Evolutionary conservation across 2,329 filamentous ascomycete species (phyloP).

Genomic region (Colletotrichum simmondsii): DNA sequence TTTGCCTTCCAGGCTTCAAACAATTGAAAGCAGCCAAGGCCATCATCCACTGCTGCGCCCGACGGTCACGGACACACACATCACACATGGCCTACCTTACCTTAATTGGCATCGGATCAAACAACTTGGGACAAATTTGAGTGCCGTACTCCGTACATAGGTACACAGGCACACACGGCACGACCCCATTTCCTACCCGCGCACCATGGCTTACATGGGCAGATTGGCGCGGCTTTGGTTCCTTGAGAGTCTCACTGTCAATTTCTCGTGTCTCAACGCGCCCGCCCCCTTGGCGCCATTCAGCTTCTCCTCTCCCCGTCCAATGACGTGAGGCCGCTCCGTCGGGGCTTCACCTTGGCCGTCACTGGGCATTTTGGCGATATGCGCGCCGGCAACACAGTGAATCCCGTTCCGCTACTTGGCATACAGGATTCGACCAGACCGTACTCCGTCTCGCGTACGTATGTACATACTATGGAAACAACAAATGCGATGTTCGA

Average conservation of each 20-base stretch:
- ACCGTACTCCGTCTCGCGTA: not conserved
- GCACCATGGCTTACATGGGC: no score
- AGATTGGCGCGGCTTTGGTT: no score
- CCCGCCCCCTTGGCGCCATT: conserved; percentile 16
- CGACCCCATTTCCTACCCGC: not conserved
- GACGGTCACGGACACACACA: not conserved
- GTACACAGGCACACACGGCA: not conserved
- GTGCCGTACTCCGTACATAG: no score
- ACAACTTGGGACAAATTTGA: not conserved
- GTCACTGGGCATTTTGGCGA: not conserved
- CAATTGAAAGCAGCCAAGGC: not conserved
- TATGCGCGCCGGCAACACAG: not conserved
- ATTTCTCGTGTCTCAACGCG: not conserved
- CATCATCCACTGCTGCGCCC: not conserved
- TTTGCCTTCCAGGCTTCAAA: not conserved
- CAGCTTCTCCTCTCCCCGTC: conserved; percentile 1
- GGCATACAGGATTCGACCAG: not conserved
- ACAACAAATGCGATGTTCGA: not conserved
- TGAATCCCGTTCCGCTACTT: conserved; percentile 17
- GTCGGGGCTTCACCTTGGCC: conserved; percentile 21
- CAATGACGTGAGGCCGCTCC: conserved; percentile 16
- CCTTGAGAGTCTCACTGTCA: not conserved
- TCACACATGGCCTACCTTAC: not conserved
- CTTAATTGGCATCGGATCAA: not conserved
- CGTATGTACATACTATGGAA: no score